These are phyloP conservation scores for Pythium aristosporum DNA, from an alignment of 352 stramenopile species.

Conservation along the genomic window DNA sequence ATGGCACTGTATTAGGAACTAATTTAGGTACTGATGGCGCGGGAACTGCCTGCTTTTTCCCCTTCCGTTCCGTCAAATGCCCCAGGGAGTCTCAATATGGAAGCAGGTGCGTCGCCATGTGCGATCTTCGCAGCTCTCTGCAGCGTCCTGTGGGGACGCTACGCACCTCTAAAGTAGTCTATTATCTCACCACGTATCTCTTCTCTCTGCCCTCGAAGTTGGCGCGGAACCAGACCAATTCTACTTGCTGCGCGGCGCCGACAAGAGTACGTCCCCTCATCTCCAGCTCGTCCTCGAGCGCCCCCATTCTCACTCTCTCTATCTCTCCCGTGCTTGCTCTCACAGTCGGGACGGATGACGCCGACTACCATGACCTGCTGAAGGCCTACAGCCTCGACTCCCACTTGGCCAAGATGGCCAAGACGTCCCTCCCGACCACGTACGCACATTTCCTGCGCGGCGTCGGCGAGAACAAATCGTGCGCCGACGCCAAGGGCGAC, in stretches of 20 bases:
- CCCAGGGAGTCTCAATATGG: conserved; percentile 14
- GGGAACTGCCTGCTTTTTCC: not conserved
- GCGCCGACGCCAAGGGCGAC: conserved; percentile 44
- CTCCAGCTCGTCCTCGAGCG: not conserved
- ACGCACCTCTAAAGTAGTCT: not conserved
- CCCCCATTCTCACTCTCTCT: not conserved
- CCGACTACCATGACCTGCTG: conserved; percentile 64
- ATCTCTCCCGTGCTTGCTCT: not conserved
- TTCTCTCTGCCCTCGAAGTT: conserved; percentile 17
- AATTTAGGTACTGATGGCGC: not conserved
- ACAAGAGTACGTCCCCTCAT: conserved; percentile 49
- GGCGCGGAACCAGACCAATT: conserved; percentile 42
- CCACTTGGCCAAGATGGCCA: conserved; percentile 59
- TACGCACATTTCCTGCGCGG: conserved; percentile 76
- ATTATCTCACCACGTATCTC: not conserved
- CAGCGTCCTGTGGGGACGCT: not conserved
- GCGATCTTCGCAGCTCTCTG: not conserved
- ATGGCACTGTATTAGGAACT: not conserved
- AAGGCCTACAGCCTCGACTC: conserved; percentile 66
- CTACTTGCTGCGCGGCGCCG: conserved; percentile 54
- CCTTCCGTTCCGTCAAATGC: not conserved
- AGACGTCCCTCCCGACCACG: conserved; percentile 53
- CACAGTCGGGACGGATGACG: conserved; percentile 59
- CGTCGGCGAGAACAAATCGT: conserved; percentile 44
- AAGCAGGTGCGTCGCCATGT: conserved; percentile 5